phyloP scores from a whole-genome alignment of 169 alveolate genomes.

The Miamiensis avidus region DNA sequence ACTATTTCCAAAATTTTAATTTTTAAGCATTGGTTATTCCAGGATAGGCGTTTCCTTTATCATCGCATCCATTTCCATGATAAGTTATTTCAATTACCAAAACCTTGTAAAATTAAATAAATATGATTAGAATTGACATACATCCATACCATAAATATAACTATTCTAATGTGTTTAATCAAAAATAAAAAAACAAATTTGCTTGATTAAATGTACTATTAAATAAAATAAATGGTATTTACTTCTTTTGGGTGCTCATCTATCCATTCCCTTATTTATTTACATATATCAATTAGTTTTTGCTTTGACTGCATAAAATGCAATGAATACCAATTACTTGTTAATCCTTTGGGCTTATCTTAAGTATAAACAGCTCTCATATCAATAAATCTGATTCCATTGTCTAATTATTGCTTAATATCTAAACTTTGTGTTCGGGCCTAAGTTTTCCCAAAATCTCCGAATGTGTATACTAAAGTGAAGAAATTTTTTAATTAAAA shows the following conservation, averaged over 20 bases:
- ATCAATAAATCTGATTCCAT: neutral
- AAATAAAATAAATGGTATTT: neutral
- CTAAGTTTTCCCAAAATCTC: neutral
- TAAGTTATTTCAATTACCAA: neutral
- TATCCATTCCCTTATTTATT: neutral
- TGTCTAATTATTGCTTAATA: neutral
- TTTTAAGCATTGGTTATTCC: neutral
- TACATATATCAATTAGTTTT: neutral
- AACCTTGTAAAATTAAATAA: neutral
- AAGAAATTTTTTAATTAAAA: too few relatives aligned
- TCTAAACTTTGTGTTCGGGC: neutral
- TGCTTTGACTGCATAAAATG: neutral
- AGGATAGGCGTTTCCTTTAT: neutral
- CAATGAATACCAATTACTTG: neutral
- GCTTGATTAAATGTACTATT: too few relatives aligned
- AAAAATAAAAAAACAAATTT: too few relatives aligned
- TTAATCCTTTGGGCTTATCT: neutral
- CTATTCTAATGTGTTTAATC: too few relatives aligned
- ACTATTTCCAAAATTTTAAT: neutral
- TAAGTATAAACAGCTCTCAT: neutral
- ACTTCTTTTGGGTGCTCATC: neutral
- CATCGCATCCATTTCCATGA: neutral
- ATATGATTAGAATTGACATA: too few relatives aligned
- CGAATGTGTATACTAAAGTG: neutral
- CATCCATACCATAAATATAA: too few relatives aligned